Base-by-base conservation (phyloP, 148 eudicot genomes). In the Pouteria glomerata region DNA sequence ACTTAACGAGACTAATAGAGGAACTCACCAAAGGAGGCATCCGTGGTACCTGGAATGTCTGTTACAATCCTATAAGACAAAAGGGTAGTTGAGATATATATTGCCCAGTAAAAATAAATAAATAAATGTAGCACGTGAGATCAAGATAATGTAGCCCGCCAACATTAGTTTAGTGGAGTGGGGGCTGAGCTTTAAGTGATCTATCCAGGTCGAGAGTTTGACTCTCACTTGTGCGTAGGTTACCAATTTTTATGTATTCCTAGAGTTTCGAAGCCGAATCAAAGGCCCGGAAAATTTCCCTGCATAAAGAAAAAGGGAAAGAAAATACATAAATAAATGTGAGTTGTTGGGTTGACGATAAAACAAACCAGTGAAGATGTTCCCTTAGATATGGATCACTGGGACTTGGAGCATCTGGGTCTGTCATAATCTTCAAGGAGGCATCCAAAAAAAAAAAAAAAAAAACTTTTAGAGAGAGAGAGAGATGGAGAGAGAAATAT, bases 351-450 rank as follows among this genome's bases (percentile, higher is more conserved):
- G 8, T 24, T 45, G 8, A 30, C 39, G 39, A 19, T 33, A 42
- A 34, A 60, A 84, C 84, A 47, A 48, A 92, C 96, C 97, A 92
- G 81, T 92, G 96, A 59, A 92, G 85, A 78, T 92, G 91, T 66
- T 92, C 97, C 74, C 89, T 83, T 48, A 90, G 72, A 74, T 90
- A 84, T 12, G 96, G 91, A 74, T 92, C 96, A 72, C 97, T 92
- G 29, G 97, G 97, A 82, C 96, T 79, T 51, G 97, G 97, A 72
- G 86, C 91, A 85, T 92, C 97, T 7, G 97, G 97, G 77, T 92
- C 97, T 27, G 90, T 89, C 97, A 92, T 88, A 30, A 92, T 80
- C 97, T 92, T 68, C 63, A 72, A 45, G 10, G 29, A 60, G 4
- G 34, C 33, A 56, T 10, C 23, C 45, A 56, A 24, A 72, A 19